These are phyloP conservation scores for Thermothelomyces thermophilus DNA, from an alignment of 2,329 filamentous ascomycete species.

Conservation along the genomic window DNA sequence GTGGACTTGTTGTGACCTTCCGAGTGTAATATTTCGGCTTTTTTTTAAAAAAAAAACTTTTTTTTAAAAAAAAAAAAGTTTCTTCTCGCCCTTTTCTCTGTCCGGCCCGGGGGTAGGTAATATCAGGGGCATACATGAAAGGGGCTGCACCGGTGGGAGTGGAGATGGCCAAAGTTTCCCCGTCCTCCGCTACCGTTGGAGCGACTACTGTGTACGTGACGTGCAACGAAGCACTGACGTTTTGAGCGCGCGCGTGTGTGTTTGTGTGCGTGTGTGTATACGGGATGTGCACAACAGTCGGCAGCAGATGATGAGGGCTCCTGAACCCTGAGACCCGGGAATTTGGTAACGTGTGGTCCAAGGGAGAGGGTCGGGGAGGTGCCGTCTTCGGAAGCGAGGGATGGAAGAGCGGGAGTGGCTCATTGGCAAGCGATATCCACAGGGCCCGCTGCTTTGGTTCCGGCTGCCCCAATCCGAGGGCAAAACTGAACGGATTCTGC, in stretches of 20 bases:
- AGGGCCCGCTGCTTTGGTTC: conserved; percentile 5
- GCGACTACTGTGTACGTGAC: no score
- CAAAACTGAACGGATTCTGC: not conserved
- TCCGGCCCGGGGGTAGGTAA: not conserved
- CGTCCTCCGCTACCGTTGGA: not conserved
- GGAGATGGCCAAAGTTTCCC: not conserved
- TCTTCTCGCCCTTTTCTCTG: no score
- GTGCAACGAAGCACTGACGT: no score
- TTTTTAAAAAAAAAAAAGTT: no score
- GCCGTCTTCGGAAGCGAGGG: conserved; percentile 1
- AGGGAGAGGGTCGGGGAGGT: conserved; percentile 1
- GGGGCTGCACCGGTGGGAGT: not conserved
- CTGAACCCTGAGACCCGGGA: conserved; percentile 12
- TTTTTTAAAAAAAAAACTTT: no score
- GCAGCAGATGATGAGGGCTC: not conserved
- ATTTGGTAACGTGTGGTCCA: conserved; percentile 15
- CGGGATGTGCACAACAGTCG: not conserved
- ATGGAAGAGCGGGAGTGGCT: not conserved
- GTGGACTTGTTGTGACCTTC: not conserved
- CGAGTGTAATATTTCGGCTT: no score
- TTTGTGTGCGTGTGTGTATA: not conserved
- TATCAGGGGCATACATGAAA: not conserved
- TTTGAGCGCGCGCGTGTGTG: no score
- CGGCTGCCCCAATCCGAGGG: not conserved
- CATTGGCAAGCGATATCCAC: conserved; percentile 2